phyloP scores from a whole-genome alignment of 2,329 filamentous ascomycete genomes.

The Alternaria atra region DNA sequence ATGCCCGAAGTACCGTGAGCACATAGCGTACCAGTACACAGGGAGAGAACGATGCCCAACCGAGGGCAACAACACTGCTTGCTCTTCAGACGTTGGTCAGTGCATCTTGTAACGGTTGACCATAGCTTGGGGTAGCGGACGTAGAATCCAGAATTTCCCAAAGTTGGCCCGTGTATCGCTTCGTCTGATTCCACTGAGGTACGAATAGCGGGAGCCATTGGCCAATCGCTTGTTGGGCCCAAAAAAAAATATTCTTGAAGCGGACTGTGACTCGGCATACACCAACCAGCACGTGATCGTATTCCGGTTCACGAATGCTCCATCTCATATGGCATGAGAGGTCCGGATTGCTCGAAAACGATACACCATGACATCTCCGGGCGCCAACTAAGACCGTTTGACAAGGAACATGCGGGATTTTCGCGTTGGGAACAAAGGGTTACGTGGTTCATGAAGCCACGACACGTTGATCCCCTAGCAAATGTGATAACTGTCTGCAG shows the following conservation, averaged over 20 bases:
- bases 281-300: conserved; percentile 48
- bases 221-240: conserved; percentile 40
- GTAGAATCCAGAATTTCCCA: conserved; percentile 25
- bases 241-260: conserved; percentile 37
- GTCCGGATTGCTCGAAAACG: conserved; percentile 43
- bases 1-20: conserved; percentile 30
- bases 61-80: conserved; percentile 26
- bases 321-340: conserved; percentile 46
- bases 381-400: conserved; percentile 45
- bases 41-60: conserved; percentile 30
- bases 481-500: conserved; percentile 55
- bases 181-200: conserved; percentile 35
- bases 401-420: conserved; percentile 54
- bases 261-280: conserved; percentile 48
- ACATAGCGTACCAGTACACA: conserved; percentile 23
- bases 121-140: conserved; percentile 26
- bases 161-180: conserved; percentile 29
- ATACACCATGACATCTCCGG: conserved; percentile 26
- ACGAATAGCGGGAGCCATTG: conserved; percentile 32
- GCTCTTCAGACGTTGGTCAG: conserved; percentile 32
- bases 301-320: conserved; percentile 48
- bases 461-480: conserved; percentile 52
- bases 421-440: conserved; percentile 48
- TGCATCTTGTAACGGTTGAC: conserved; percentile 35
- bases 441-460: conserved; percentile 58